A percentile compares a stretch with the other conserved stretches of the same genome.
Conservation (phyloP, 345 rosid species). For the Gossypium anomalum region DNA sequence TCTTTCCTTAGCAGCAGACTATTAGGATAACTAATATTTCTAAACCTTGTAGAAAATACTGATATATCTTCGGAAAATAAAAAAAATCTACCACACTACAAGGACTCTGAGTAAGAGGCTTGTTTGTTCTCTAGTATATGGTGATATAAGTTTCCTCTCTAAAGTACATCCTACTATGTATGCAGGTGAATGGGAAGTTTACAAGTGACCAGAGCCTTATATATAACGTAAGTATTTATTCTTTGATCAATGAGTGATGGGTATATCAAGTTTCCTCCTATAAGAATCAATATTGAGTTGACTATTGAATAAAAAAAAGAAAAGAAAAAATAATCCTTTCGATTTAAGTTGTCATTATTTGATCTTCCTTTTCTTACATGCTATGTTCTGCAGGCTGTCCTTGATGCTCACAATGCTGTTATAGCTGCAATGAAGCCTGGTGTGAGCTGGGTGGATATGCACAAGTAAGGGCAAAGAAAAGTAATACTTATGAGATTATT, state of each 20-base stretch:
- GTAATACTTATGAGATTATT: background rate
- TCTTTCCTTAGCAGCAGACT: background rate
- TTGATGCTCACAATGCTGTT: conserved; percentile 81
- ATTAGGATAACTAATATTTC: background rate
- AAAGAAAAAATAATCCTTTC: background rate
- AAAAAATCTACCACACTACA: background rate
- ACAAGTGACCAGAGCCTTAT: conserved; percentile 72
- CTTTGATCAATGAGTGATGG: conserved; percentile 1
- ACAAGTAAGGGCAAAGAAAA: conserved; percentile 52
- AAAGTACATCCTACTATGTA: background rate
- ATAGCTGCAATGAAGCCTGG: conserved; percentile 81
- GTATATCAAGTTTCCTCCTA: background rate
- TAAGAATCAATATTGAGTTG: background rate
- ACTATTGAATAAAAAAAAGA: background rate
- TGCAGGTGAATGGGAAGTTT: conserved; percentile 91
- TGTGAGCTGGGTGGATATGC: conserved; percentile 88
- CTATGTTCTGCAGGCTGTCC: conserved; percentile 59
- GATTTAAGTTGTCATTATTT: background rate
- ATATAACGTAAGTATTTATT: conserved; percentile 61
- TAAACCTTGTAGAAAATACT: background rate
- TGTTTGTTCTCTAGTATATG: background rate
- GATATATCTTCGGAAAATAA: conserved; percentile 9
- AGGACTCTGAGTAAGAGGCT: background rate
- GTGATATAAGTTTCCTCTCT: background rate
- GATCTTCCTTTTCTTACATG: conserved; percentile 14